A percentile compares a stretch with the other conserved stretches of the same genome.
Conservation (phyloP, 2,329 filamentous ascomycete species). For the Colletotrichum viniferum region DNA sequence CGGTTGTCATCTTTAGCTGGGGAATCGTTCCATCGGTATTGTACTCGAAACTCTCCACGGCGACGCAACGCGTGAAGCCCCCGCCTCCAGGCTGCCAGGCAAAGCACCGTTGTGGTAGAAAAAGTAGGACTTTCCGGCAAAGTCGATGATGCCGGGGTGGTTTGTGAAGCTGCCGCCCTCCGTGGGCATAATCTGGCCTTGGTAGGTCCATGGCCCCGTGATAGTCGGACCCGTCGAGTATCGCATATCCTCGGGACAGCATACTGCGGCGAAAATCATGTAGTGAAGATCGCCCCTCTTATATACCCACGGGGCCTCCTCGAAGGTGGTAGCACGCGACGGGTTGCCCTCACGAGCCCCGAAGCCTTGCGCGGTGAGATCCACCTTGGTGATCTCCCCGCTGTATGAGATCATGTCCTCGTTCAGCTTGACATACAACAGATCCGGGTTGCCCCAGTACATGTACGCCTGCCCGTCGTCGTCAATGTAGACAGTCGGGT, state of each 20-base stretch:
- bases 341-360: not conserved
- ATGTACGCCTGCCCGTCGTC: constrained; percentile 47
- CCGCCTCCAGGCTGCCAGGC: not conserved
- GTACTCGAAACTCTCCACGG: not conserved
- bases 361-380: not conserved
- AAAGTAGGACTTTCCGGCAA: not conserved
- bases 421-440: constrained; percentile 43
- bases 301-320: not conserved
- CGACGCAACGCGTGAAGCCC: not conserved
- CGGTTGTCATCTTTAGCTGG: not conserved
- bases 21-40: not conserved
- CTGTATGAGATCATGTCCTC: constrained; percentile 42
- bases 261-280: not conserved
- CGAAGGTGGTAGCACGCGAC: not conserved
- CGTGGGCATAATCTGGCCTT: not conserved
- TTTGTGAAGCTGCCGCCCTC: not conserved
- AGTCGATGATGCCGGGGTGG: not conserved
- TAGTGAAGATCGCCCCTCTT: not conserved
- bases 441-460: constrained; percentile 23
- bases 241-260: not conserved
- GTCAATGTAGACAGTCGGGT: constrained; percentile 44
- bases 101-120: not conserved
- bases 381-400: constrained; percentile 11
- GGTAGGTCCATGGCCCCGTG: not conserved
- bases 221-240: not conserved